Evolutionary conservation across 1,139 yeast species (phyloP).

Genomic region (Candida sp.): DNA sequence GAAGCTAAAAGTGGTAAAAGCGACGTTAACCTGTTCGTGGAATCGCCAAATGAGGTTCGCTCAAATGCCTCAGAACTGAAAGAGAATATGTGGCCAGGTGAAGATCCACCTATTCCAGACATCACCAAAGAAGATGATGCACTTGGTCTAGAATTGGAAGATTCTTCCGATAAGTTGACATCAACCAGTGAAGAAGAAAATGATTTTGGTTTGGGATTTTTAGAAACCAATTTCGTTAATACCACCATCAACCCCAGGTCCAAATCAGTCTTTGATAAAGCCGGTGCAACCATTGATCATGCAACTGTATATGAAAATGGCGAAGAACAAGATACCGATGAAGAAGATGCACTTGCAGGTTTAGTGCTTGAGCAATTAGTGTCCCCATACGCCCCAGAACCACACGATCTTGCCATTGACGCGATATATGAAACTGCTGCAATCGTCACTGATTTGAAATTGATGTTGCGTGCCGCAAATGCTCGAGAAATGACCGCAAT

Average conservation of each 20-base stretch:
- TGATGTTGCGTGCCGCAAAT: constrained; percentile 60
- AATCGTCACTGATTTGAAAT: constrained; percentile 58
- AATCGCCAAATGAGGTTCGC: not conserved
- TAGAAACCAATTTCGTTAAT: constrained; percentile 18
- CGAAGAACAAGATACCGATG: constrained; percentile 9
- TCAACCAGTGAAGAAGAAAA: constrained; percentile 22
- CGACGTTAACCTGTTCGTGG: not conserved
- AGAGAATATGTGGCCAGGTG: not conserved
- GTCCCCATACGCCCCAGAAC: constrained; percentile 48
- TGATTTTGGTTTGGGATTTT: constrained; percentile 24
- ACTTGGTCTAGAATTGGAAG: constrained; percentile 1
- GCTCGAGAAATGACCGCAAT: constrained; percentile 54
- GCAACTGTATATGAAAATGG: constrained; percentile 5
- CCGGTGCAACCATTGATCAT: constrained; percentile 12
- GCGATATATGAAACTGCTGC: constrained; percentile 59
- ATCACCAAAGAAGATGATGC: not conserved
- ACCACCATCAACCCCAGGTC: constrained; percentile 26
- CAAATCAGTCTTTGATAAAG: constrained; percentile 34
- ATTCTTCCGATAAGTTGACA: constrained; percentile 15
- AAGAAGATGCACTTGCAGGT: constrained; percentile 13
- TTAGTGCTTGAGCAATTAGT: constrained; percentile 51
- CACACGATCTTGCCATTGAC: constrained; percentile 54
- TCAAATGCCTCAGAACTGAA: not conserved
- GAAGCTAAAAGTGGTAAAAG: too few relatives aligned
- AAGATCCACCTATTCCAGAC: not conserved